phyloP scores from a whole-genome alignment of 163 green algal species.

The Volvox carteri region DNA sequence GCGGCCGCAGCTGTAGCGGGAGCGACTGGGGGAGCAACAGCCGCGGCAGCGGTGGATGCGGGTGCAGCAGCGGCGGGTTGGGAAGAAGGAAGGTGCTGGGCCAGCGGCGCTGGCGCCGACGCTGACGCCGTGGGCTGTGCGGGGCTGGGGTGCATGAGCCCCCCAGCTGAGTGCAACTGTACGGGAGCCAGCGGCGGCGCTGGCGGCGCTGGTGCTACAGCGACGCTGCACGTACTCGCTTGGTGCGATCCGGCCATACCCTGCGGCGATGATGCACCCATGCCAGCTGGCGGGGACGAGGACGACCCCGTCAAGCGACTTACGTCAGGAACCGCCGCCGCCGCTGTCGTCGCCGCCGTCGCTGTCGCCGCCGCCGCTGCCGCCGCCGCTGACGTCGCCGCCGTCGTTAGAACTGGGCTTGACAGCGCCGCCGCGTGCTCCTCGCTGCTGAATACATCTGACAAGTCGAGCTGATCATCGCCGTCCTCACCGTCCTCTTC shows the following conservation, averaged over 20 bases:
- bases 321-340: background rate
- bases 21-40: background rate
- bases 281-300: too few species aligned
- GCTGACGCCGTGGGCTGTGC: background rate
- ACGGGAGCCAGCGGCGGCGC: background rate
- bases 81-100: too few species aligned
- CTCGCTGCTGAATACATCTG: background rate
- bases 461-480: slow-evolving; percentile 51
- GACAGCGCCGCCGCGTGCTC: background rate
- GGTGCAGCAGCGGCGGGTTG: background rate
- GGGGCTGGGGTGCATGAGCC: too few species aligned
- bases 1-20: background rate
- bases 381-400: background rate
- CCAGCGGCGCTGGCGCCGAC: too few species aligned
- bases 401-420: background rate
- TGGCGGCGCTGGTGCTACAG: background rate
- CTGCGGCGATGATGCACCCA: background rate
- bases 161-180: too few species aligned
- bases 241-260: background rate
- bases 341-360: background rate
- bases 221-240: background rate
- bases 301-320: background rate
- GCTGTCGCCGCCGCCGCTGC: too few species aligned
- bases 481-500: slow-evolving; percentile 35
- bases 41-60: too few species aligned